Conservation (phyloP, 768 basidiomycete genomes). For the Hydnum rufescens region DNA sequence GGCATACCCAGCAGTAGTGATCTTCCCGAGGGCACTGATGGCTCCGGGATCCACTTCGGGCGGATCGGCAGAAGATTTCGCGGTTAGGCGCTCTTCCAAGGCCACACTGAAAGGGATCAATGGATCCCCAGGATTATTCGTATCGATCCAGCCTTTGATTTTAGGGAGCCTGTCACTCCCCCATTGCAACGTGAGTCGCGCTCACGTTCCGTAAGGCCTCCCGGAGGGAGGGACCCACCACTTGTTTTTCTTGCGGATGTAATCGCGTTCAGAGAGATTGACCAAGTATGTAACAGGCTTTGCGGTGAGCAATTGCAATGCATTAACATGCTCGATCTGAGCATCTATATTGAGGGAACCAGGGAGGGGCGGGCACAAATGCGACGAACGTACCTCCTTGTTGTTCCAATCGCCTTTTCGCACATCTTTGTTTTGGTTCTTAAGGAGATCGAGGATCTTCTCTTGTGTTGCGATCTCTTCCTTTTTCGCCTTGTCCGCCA, state of each 20-base stretch:
- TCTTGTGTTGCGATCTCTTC: slow-evolving; percentile 85
- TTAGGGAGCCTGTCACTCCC: slow-evolving; percentile 53
- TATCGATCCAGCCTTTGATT: slow-evolving; percentile 97
- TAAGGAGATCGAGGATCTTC: slow-evolving; percentile 62
- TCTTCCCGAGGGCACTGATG: slow-evolving; percentile 64
- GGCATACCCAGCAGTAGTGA: slow-evolving; percentile 84
- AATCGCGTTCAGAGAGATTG: slow-evolving; percentile 90
- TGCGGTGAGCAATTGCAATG: slow-evolving; percentile 78
- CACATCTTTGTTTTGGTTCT: slow-evolving; percentile 68
- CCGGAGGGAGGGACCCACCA: slow-evolving; percentile 36
- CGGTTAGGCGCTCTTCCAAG: slow-evolving; percentile 68
- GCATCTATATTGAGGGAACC: neutral
- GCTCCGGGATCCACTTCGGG: slow-evolving; percentile 63
- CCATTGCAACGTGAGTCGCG: no score
- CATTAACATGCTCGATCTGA: slow-evolving; percentile 80
- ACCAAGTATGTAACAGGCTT: slow-evolving; percentile 97
- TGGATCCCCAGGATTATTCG: slow-evolving; percentile 85
- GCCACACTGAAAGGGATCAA: slow-evolving; percentile 96
- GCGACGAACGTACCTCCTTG: slow-evolving; percentile 63
- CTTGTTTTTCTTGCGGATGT: slow-evolving; percentile 95
- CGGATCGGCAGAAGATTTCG: slow-evolving; percentile 40
- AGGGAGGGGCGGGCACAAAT: neutral
- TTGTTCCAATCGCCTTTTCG: slow-evolving; percentile 88
- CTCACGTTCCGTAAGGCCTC: no score
- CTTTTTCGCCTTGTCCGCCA: slow-evolving; percentile 90